Conservation (phyloP, 2,329 filamentous ascomycete species). For the Emericellopsis cladophorae region DNA sequence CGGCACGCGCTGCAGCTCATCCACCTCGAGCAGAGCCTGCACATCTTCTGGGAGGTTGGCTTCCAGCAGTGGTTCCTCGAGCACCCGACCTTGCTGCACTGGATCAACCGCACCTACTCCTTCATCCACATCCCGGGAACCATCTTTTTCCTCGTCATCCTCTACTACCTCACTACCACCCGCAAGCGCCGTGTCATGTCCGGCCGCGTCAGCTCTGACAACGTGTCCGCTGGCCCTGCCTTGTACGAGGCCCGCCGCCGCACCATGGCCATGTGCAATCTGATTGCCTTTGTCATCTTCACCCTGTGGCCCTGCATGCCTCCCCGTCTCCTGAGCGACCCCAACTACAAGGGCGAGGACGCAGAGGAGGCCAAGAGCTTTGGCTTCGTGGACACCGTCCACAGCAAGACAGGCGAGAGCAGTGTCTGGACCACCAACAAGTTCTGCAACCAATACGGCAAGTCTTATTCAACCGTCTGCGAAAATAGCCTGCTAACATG, state of each 20-base stretch:
- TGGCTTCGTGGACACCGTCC: constrained; percentile 50
- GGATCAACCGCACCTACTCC: constrained; percentile 62
- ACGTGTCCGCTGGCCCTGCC: constrained; percentile 24
- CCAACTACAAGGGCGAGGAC: constrained; percentile 37
- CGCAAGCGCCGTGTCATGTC: constrained; percentile 28
- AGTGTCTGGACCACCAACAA: constrained; percentile 42
- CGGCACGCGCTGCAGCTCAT: constrained; percentile 57
- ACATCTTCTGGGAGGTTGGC: constrained; percentile 51
- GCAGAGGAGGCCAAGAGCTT: constrained; percentile 47
- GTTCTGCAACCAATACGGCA: constrained; percentile 51
- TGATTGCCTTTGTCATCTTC: constrained; percentile 47
- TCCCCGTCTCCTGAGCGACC: constrained; percentile 44
- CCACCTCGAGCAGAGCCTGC: constrained; percentile 48
- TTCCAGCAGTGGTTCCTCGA: constrained; percentile 42
- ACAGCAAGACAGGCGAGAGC: constrained; percentile 33
- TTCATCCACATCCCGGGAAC: constrained; percentile 71
- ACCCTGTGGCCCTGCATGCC: constrained; percentile 54
- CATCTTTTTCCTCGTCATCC: constrained; percentile 50
- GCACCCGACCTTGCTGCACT: constrained; percentile 45
- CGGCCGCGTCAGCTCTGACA: constrained; percentile 13
- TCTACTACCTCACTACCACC: constrained; percentile 60
- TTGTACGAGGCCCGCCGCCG: constrained; percentile 43
- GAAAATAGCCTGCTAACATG: background rate
- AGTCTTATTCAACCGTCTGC: constrained; percentile 10
- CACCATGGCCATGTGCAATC: constrained; percentile 50